Base-by-base conservation (phyloP, 1,139 yeast species). In the Taiozyma sp. region DNA sequence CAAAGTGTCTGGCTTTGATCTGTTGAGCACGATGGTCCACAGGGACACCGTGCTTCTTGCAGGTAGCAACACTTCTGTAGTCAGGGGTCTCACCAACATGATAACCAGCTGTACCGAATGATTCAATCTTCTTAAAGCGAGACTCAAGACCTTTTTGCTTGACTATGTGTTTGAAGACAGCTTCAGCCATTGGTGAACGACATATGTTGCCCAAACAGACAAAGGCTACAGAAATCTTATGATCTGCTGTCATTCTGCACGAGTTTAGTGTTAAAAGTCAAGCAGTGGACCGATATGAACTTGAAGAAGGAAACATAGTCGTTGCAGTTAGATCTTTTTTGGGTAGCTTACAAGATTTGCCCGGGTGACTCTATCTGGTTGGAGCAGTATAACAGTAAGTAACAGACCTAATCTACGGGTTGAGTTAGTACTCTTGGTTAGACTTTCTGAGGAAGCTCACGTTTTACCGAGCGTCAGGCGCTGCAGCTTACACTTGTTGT, bases 111-210 rank as follows among this genome's bases (percentile, higher is more conserved):
- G 97, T 90, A 7, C 98, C 98, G 67, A 84, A 92, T 0, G 97
- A 91, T 61, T 91, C 97, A 38, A 90, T 85, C 14, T 65, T 61
- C 1, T 72, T 68, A 58, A 92, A 77, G 41, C 57, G 57, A 36
- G 67, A 66, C 14, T 57, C 55, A n/a, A 73, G 57, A 0, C 82
- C 79, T 34, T 71, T 64, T 51, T 76, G 65, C 46, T 80, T 67
- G 4, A 89, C 96, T 29, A 75, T 74, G 55, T 88, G 83, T 49
- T 74, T 75, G 70, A 91, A 90, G 1, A 91, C 87, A 0, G 97
- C 97, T 67, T 92, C 98, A 0, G 99, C 98, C 98, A 92, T 92
- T 12, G 98, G 97, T 1, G 97, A 91, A 50, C 98, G 93, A 65
- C 99, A 92, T 44, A 91, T 90, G 69, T 92, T 92, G 3, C 98